These are phyloP conservation scores for Endotrypanum monterogeii DNA, from an alignment of 208 protist species.

Conservation along the genomic window DNA sequence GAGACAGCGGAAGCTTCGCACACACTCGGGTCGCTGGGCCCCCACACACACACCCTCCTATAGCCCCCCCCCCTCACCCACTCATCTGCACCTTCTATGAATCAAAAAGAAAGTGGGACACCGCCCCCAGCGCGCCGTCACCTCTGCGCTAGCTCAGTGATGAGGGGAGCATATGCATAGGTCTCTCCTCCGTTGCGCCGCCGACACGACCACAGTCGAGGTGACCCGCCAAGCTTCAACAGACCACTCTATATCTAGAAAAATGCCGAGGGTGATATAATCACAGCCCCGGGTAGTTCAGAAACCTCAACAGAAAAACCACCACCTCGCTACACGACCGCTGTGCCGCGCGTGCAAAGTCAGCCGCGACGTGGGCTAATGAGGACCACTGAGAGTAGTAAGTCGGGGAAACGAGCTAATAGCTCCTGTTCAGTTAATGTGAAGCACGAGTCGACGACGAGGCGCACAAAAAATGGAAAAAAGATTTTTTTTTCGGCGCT, in stretches of 20 bases:
- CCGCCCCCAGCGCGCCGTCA: background rate
- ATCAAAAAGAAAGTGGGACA: background rate
- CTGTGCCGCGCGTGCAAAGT: background rate
- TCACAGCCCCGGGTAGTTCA: too few species aligned
- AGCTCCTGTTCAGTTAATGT: background rate
- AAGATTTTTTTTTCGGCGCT: background rate
- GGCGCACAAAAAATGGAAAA: background rate
- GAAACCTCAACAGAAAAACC: background rate
- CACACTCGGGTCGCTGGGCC: background rate
- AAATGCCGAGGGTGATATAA: too few species aligned
- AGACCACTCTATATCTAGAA: background rate
- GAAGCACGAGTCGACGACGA: slow-evolving; percentile 7
- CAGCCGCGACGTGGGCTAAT: too few species aligned
- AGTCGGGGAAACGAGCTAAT: slow-evolving; percentile 38
- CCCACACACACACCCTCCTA: background rate
- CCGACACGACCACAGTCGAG: background rate
- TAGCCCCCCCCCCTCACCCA: background rate
- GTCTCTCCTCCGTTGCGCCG: background rate
- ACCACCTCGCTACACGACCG: background rate
- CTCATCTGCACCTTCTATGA: background rate
- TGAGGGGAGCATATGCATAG: background rate
- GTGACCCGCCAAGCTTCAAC: slow-evolving; percentile 1
- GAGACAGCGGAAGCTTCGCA: slow-evolving; percentile 4
- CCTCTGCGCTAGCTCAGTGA: background rate
- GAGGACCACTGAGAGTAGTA: slow-evolving; percentile 51